These are phyloP conservation scores for Prunus kanzakura DNA, from an alignment of 306 rosid species.

Conservation along the genomic window DNA sequence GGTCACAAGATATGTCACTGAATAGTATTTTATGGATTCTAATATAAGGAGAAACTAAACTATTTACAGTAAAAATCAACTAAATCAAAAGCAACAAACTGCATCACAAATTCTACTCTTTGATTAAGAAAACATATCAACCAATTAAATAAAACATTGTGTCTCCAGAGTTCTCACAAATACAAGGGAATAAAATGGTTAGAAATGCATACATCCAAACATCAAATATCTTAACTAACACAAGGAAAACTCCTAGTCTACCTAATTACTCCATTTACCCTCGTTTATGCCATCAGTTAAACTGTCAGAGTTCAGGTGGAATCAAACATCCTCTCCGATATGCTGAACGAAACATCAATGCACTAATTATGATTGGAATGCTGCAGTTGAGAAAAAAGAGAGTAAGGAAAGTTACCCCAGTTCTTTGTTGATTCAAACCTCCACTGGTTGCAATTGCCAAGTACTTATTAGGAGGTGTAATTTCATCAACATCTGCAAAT, in stretches of 20 bases:
- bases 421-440: constrained; percentile 98
- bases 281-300: background rate
- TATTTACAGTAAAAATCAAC: background rate
- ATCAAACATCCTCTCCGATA: background rate
- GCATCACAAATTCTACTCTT: background rate
- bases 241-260: background rate
- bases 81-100: background rate
- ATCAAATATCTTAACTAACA: background rate
- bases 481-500: constrained; percentile 58
- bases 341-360: background rate
- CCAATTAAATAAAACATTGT: background rate
- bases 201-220: constrained; percentile 5
- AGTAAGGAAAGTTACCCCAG: constrained; percentile 63
- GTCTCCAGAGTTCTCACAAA: constrained; percentile 10
- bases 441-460: constrained; percentile 96
- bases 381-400: constrained; percentile 5
- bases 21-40: background rate
- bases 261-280: background rate
- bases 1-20: background rate
- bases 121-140: constrained; percentile 8
- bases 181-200: constrained; percentile 4
- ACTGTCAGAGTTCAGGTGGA: background rate
- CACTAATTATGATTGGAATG: background rate
- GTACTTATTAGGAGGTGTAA: constrained; percentile 56
- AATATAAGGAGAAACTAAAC: background rate